Base-by-base conservation (phyloP, 1,139 yeast species). In the Suzukiozyma palmioleophila region DNA sequence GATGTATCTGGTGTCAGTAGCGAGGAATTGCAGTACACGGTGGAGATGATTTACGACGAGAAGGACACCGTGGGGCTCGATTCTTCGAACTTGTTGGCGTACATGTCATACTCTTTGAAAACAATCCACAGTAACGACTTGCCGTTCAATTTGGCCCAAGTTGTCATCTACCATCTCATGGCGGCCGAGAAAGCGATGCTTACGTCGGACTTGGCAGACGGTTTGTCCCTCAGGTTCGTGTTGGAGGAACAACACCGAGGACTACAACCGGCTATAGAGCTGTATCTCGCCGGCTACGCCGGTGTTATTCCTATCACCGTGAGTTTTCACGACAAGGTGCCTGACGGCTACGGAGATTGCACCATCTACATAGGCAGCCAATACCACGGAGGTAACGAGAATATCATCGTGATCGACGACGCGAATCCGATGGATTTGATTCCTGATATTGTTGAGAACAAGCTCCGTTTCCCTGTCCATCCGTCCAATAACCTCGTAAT, bases 91-190 rank as follows among this genome's bases (percentile, higher is more conserved):
- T 66, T 73, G 21, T 69, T 62, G 40, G 77, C 79, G 0, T 64
- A 65, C 21, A 41, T 64, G 32, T 48, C 50, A 38, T 70, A 67
- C 42, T 47, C 57, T 4, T 40, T 60, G 26, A 53, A 49, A 1
- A 44, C 68, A 1, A 49, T 69, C 9, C 68, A 68, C 44, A 49
- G 64, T 9, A 71, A 70, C 45, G 76, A 70, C 45, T 51, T 71
- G 38, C 77, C 77, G 2, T 70, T 50, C 43, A 62, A 51, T 32
- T 43, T 69, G 5, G 56, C 68, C 0, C 76, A 70, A 47, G 54
- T 69, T 0, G 48, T 68, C 10, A 32, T 60, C 13, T 59, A 65
- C 36, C 65, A 64, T 44, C 30, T 37, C 11, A 25, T 37, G 28
- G 14, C 10, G 16, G 22, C 35, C 3, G 39, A 37, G 26, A 31